These are phyloP conservation scores for Saccharomyces hybrid DNA, from an alignment of 1,139 yeast species.

Conservation along the genomic window DNA sequence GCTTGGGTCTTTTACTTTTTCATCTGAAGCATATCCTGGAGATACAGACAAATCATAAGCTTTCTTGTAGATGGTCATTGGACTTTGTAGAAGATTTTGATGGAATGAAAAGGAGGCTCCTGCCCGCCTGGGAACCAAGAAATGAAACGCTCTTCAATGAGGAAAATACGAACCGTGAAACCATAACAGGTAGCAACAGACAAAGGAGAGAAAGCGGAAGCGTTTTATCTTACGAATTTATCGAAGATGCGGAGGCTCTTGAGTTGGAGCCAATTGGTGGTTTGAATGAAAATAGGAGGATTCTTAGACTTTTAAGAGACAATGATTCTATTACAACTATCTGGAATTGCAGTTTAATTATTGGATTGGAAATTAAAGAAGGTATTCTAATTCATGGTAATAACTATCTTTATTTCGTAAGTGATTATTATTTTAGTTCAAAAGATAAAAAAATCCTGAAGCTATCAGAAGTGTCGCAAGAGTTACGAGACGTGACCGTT, in stretches of 20 bases:
- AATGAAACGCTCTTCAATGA: background rate
- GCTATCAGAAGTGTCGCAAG: constrained; percentile 55
- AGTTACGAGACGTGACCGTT: constrained; percentile 58
- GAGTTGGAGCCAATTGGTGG: constrained; percentile 43
- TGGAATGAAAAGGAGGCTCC: constrained; percentile 38
- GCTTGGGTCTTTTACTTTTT: constrained; percentile 41
- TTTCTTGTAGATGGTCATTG: constrained; percentile 37
- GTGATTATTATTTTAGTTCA: constrained; percentile 53
- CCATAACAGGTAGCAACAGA: background rate
- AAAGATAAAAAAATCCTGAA: constrained; percentile 53
- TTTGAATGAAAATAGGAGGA: constrained; percentile 62
- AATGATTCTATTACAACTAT: constrained; percentile 68
- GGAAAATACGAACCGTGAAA: background rate
- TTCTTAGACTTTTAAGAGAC: constrained; percentile 55
- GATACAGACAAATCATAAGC: constrained; percentile 21
- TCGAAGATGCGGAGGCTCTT: constrained; percentile 32
- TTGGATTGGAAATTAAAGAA: constrained; percentile 67
- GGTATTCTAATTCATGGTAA: constrained; percentile 65
- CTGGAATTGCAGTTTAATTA: constrained; percentile 69
- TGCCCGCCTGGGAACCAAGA: constrained; percentile 9
- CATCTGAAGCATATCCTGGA: constrained; percentile 39
- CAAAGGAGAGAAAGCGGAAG: constrained; percentile 1
- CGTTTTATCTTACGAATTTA: constrained; percentile 1
- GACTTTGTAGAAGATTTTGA: constrained; percentile 64
- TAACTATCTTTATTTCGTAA: constrained; percentile 57